These are phyloP conservation scores for Xylariaceae sp. DNA, from an alignment of 2,329 filamentous ascomycete genomes.

Conservation along the genomic window DNA sequence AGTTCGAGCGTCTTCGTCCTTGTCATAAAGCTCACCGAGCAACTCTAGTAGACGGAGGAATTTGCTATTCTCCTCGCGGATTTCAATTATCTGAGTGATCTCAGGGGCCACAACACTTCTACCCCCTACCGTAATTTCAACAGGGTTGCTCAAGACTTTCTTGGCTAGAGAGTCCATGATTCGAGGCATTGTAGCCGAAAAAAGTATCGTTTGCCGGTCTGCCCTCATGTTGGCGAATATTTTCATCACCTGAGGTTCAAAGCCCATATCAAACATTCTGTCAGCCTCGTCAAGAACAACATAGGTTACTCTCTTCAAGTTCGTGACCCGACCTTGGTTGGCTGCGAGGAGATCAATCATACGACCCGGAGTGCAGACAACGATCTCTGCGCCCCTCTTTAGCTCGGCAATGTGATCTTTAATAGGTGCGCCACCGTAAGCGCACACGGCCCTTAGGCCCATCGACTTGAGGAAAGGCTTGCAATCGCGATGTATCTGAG, in stretches of 20 bases:
- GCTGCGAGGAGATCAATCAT: slow-evolving; percentile 95
- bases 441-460: slow-evolving; percentile 84
- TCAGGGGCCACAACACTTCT: slow-evolving; percentile 84
- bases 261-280: slow-evolving; percentile 99
- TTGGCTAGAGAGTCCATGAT: slow-evolving; percentile 91
- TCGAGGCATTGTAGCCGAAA: slow-evolving; percentile 94
- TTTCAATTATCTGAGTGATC: slow-evolving; percentile 93
- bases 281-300: slow-evolving; percentile 97
- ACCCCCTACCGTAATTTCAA: slow-evolving; percentile 92
- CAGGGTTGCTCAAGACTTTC: slow-evolving; percentile 82
- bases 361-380: slow-evolving; percentile 92
- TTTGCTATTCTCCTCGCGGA: slow-evolving; percentile 81
- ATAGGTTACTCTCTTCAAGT: slow-evolving; percentile 86
- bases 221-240: slow-evolving; percentile 91
- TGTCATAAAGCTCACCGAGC: slow-evolving; percentile 82
- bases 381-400: slow-evolving; percentile 92
- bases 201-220: slow-evolving; percentile 91
- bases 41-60: slow-evolving; percentile 84
- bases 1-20: slow-evolving; percentile 87
- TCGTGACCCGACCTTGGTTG: slow-evolving; percentile 93
- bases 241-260: slow-evolving; percentile 97
- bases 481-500: slow-evolving; percentile 92
- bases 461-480: slow-evolving; percentile 92
- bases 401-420: slow-evolving; percentile 97
- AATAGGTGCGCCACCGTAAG: slow-evolving; percentile 93